Evolutionary conservation across 768 basidiomycete species (phyloP).

Genomic region (Amanita rimosa): DNA sequence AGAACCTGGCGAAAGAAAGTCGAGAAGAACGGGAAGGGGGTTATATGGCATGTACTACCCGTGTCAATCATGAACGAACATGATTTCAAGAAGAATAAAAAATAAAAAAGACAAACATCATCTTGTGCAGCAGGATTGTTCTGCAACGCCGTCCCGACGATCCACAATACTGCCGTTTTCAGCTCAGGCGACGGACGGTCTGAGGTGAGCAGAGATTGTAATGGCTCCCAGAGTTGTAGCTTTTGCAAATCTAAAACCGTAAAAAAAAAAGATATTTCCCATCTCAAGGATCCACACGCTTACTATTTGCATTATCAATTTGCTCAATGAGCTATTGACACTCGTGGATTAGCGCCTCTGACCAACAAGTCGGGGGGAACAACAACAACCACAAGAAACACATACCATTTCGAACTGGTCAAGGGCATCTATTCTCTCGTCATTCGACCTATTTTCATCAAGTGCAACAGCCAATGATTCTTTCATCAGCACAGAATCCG

Average conservation of each 20-base stretch:
- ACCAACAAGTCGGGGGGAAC: background rate
- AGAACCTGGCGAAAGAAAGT: constrained; percentile 44
- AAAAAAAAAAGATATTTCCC: background rate
- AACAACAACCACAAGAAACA: constrained; percentile 1
- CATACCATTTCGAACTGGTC: constrained; percentile 85
- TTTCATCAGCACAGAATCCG: constrained; percentile 77
- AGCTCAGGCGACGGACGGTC: constrained; percentile 46
- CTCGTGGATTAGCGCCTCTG: background rate
- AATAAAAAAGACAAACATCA: constrained; percentile 35
- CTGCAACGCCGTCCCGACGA: constrained; percentile 81
- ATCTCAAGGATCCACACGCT: background rate
- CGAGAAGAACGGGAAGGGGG: constrained; percentile 54
- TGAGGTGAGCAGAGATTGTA: constrained; percentile 52
- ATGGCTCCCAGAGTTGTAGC: constrained; percentile 68
- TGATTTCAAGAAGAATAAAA: background rate
- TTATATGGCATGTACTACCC: constrained; percentile 49
- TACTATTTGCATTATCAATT: constrained; percentile 88
- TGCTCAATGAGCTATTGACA: constrained; percentile 61
- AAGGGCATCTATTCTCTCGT: constrained; percentile 54
- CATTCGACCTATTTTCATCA: constrained; percentile 42
- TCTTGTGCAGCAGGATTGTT: constrained; percentile 83
- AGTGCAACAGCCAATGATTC: constrained; percentile 58
- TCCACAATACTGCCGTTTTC: constrained; percentile 67
- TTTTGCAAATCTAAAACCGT: constrained; percentile 51
- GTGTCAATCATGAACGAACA: background rate